Base-by-base conservation (phyloP, 2,329 filamentous ascomycete genomes). In the Aurifilum marmelostoma region DNA sequence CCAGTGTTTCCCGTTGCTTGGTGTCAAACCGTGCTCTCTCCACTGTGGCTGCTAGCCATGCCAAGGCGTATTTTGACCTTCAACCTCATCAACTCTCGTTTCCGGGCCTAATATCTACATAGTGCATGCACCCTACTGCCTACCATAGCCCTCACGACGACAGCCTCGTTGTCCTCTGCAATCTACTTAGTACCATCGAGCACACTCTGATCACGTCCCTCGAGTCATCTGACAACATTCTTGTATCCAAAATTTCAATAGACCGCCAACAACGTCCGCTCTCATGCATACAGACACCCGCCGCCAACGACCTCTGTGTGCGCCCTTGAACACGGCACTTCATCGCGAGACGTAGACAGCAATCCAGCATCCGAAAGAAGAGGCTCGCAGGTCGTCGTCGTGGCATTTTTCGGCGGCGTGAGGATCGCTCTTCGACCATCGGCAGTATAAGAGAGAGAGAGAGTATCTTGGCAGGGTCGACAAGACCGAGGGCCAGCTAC, bases 401-500 rank as follows among this genome's bases (percentile, higher is more conserved):
- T 41, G 39, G 21, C 4, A 41, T 14, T 34, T 34, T 34, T 52
- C 12, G 3, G 21, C 32, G 58, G 12, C 41, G 21, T 41, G 27
- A 50, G 27, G 16, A 61, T 60, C 39, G 34, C 27, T 43, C 21
- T 43, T 27, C 27, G 12, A 63, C 41, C 41, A 50, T 41, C 41
- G 27, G 24, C 39, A 6, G 27, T 32, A 21, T 32, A 24, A 34
- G 34, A 34, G 34, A 21, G 29, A 24, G 16, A 41, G 27, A 24
- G 27, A 24, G 37, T 41, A 39, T 47, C 11, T 12, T 34, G 34
- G 39, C 41, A 21, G 3, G 27, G 39, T 27, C 47, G 41, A 21
- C 61, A 8, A n/a, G 54, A 14, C 39, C 24, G 16, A 8, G 65
- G 29, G 59, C 68, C 65, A 67, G 71, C 60, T 66, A 71, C 76